Evolutionary conservation across 108 stramenopile genomes (phyloP).

Genomic region (Pseudonitzschia pungens): DNA sequence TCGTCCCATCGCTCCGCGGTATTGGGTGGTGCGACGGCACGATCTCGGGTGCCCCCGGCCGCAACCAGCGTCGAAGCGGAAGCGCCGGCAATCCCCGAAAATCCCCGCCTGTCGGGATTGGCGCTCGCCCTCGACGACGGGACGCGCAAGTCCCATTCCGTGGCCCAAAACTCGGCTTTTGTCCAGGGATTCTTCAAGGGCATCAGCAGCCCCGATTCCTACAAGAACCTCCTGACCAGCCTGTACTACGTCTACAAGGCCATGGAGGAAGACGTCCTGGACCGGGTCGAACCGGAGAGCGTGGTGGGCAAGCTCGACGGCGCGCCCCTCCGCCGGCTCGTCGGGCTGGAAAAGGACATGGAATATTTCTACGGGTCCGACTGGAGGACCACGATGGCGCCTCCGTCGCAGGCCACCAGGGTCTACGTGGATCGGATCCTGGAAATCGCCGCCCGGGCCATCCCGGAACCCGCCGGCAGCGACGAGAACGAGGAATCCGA

Average conservation of each 20-base stretch:
- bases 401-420: constrained; percentile 42
- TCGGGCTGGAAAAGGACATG: constrained; percentile 52
- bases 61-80: neutral
- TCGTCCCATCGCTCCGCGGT: too few relatives aligned
- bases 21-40: neutral
- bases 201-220: constrained; percentile 38
- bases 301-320: constrained; percentile 25
- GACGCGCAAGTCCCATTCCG: constrained; percentile 60
- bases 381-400: constrained; percentile 30
- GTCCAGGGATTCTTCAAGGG: constrained; percentile 75
- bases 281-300: constrained; percentile 10
- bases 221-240: constrained; percentile 40
- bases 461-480: neutral
- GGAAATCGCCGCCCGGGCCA: constrained; percentile 23
- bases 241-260: constrained; percentile 60
- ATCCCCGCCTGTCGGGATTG: constrained; percentile 41
- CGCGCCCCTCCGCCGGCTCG: constrained; percentile 43
- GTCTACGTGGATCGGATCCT: constrained; percentile 48
- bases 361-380: constrained; percentile 60
- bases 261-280: constrained; percentile 56
- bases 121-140: constrained; percentile 55
- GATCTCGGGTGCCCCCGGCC: neutral
- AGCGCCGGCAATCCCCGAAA: neutral
- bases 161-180: constrained; percentile 64
- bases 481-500: neutral